Conservation (phyloP, 1,284 basidiomycete species). For the Macrocybe sp. region DNA sequence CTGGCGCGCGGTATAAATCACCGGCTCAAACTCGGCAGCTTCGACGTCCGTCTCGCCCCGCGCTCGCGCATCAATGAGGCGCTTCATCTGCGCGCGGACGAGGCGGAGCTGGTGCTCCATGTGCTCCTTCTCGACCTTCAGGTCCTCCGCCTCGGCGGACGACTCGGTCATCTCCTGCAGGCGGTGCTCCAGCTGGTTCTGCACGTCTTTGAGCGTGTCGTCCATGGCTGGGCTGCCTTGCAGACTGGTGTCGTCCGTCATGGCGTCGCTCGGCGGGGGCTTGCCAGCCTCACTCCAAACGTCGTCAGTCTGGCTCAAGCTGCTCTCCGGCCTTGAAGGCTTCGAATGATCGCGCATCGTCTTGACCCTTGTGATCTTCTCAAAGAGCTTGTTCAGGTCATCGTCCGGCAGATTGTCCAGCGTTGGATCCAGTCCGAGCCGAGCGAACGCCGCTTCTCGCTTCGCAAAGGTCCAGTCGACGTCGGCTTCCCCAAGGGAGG, state of each 20-base stretch:
- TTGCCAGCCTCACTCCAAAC: slow-evolving; percentile 80
- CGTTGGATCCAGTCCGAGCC: slow-evolving; percentile 79
- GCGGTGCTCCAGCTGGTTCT: slow-evolving; percentile 67
- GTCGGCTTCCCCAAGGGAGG: slow-evolving; percentile 64
- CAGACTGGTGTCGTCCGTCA: slow-evolving; percentile 83
- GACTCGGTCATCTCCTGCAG: slow-evolving; percentile 70
- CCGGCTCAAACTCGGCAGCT: slow-evolving; percentile 64
- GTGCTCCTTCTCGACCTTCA: slow-evolving; percentile 85
- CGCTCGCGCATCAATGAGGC: slow-evolving; percentile 75
- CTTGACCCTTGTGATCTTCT: slow-evolving; percentile 90
- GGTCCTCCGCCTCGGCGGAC: slow-evolving; percentile 73
- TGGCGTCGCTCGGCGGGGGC: slow-evolving; percentile 65
- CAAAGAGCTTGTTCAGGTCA: slow-evolving; percentile 90
- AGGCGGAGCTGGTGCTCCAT: slow-evolving; percentile 84
- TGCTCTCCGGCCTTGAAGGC: slow-evolving; percentile 70
- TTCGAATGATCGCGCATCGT: slow-evolving; percentile 77
- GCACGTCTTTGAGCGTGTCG: slow-evolving; percentile 60
- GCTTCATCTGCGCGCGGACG: slow-evolving; percentile 80
- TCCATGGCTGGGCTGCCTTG: slow-evolving; percentile 67
- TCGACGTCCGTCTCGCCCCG: slow-evolving; percentile 67
- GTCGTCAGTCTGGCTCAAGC: slow-evolving; percentile 79
- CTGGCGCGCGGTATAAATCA: slow-evolving; percentile 78
- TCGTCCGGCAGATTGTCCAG: slow-evolving; percentile 89
- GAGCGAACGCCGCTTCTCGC: slow-evolving; percentile 83
- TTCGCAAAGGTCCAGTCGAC: slow-evolving; percentile 94